These are phyloP conservation scores for Akebia trifoliata DNA, from an alignment of 164 flowering plant genomes.

Conservation along the genomic window DNA sequence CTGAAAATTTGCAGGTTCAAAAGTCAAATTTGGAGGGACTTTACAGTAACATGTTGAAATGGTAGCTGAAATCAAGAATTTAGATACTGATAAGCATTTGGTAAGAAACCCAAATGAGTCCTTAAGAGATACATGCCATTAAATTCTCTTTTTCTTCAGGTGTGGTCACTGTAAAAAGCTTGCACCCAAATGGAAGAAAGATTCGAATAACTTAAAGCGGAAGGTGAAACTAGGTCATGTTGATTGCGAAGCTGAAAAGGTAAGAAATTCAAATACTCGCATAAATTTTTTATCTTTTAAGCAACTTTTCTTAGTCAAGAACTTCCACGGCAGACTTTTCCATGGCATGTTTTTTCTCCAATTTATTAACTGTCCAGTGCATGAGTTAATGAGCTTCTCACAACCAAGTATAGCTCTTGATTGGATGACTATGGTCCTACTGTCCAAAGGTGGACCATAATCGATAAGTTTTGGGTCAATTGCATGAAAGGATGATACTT, in stretches of 20 bases:
- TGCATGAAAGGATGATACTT: too few relatives aligned
- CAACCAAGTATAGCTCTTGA: too few relatives aligned
- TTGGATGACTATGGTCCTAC: conserved; percentile 1
- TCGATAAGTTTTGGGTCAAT: too few relatives aligned
- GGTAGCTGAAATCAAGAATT: conserved; percentile 98
- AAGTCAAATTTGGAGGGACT: conserved; percentile 87
- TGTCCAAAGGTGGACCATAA: neutral
- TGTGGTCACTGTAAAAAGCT: conserved; percentile 98
- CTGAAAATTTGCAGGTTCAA: conserved; percentile 71
- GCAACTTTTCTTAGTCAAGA: neutral
- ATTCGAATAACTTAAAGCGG: conserved; percentile 86
- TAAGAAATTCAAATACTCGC: conserved; percentile 9
- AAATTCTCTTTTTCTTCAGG: conserved; percentile 34
- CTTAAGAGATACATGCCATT: neutral
- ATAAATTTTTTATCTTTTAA: neutral
- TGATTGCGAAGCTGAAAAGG: conserved; percentile 91
- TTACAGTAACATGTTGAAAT: conserved; percentile 92
- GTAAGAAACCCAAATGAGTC: neutral
- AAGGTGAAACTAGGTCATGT: conserved; percentile 96
- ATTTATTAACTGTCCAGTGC: neutral
- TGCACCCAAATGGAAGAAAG: conserved; percentile 99
- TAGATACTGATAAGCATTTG: conserved; percentile 77
- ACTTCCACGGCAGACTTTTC: conserved; percentile 4
- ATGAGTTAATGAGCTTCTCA: too few relatives aligned
- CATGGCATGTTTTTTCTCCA: neutral